Base-by-base conservation (phyloP, 805 yeast species). In the Tetrapisispora pingtungensis region DNA sequence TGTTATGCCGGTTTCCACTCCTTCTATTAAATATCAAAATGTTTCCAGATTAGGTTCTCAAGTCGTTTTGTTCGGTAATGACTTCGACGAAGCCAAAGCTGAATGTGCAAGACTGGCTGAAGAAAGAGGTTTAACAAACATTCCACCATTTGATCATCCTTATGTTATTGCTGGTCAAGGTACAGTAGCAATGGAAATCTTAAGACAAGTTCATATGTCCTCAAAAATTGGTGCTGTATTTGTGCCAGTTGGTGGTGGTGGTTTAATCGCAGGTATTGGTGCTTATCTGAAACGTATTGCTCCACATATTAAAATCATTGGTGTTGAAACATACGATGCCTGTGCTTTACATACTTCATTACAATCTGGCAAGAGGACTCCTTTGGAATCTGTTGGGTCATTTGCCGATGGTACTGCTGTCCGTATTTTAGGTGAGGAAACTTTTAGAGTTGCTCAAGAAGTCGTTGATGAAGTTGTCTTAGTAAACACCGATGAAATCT, bases 361-460 rank as follows among this genome's bases (percentile, higher is more conserved):
- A 49, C 59, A 77, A 46, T 59, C 64, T 15, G 73, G 78, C 15
- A 65, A 78, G 45, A 73, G 82, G 51, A 78, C 74, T 12, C 59
- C 70, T 3, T 71, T 94, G 42, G 64, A 71, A 20, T 68, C 73
- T n/a, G 97, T 89, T 3, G 99, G 99, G n/a, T 70, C 84, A 8
- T 93, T 93, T 66, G 98, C 98, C 19, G 99, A 93, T 64, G 99
- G 99, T 61, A 87, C 99, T 10, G 97, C 98, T 10, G 99, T 93
- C 36, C 84, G 80, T 58, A 63, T 81, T 22, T 72, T 87, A 19
- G 99, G 99, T 48, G 84, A 80, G 47, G 98, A 94, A 65, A 84
- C 96, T 12, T 93, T 86, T 72, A 73, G 93, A 56, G 73, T 90
- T 10, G 78, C 88, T 53, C 68, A 74, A 53, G 78, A 83, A 39